Conservation (phyloP, 495 filamentous ascomycete species). For the Extremus antarcticus region DNA sequence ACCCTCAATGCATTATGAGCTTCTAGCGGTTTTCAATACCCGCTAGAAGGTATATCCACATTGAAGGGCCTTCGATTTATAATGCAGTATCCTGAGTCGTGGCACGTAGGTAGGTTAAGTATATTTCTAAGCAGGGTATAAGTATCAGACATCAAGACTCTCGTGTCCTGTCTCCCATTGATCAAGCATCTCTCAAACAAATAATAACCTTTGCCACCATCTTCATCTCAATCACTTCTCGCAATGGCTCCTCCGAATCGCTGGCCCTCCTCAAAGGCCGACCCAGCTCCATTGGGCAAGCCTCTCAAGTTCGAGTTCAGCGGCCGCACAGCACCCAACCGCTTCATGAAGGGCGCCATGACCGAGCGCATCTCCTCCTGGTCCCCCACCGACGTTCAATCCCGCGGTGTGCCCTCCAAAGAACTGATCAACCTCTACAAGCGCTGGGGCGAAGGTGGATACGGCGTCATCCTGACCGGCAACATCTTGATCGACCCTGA, state of each 20-base stretch:
- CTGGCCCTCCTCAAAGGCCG: constrained; percentile 29
- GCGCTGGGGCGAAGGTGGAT: constrained; percentile 47
- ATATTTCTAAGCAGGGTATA: background rate
- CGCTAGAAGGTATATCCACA: background rate
- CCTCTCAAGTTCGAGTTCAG: constrained; percentile 50
- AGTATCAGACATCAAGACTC: too few relatives aligned
- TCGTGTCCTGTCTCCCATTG: too few relatives aligned
- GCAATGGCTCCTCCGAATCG: constrained; percentile 24
- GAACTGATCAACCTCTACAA: constrained; percentile 48
- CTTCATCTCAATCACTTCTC: too few relatives aligned
- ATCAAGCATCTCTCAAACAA: too few relatives aligned
- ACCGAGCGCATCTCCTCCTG: constrained; percentile 50
- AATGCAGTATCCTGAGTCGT: too few relatives aligned
- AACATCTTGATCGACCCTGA: constrained; percentile 52
- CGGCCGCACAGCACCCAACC: constrained; percentile 43
- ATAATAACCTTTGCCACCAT: too few relatives aligned
- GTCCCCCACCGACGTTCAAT: constrained; percentile 36
- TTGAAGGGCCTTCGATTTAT: background rate
- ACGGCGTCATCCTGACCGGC: constrained; percentile 41
- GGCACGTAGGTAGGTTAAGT: background rate
- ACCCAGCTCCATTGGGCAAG: constrained; percentile 40
- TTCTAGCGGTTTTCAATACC: background rate
- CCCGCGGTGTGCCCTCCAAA: constrained; percentile 46
- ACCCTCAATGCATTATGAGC: background rate
- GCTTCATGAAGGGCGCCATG: constrained; percentile 56